Evolutionary conservation across 495 filamentous ascomycete species (phyloP).

Genomic region (Echria macrotheca): DNA sequence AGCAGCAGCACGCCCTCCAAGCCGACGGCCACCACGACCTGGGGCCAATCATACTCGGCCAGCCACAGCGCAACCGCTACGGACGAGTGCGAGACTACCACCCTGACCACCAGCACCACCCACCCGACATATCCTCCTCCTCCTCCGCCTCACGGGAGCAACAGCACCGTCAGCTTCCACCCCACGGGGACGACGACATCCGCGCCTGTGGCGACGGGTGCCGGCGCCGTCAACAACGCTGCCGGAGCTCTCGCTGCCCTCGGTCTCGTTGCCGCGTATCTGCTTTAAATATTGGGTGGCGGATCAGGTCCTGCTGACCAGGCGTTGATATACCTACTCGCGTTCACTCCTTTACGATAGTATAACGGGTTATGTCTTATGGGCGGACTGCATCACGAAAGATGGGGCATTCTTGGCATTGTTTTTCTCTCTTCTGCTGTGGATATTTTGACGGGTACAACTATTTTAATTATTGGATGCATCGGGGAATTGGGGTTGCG

Average conservation of each 20-base stretch:
- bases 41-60: no score
- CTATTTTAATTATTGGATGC: background rate
- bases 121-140: background rate
- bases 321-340: no score
- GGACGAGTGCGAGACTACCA: background rate
- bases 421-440: no score
- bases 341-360: no score
- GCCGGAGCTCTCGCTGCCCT: conserved; percentile 13
- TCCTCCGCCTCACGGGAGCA: background rate
- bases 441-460: no score
- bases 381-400: no score
- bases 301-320: background rate
- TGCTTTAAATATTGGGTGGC: conserved; percentile 1
- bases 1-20: background rate
- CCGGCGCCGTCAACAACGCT: conserved; percentile 6
- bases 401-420: no score
- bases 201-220: conserved; percentile 5
- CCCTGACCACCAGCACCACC: conserved; percentile 6
- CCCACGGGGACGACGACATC: background rate
- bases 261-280: conserved; percentile 7
- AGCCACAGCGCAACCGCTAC: conserved; percentile 1
- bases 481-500: background rate
- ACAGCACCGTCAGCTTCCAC: background rate
- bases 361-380: no score
- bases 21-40: background rate